Percentiles rank a stretch among this genome's conserved stretches.
Conservation (phyloP, 2,329 filamentous ascomycete species). For the Alternaria sp. region DNA sequence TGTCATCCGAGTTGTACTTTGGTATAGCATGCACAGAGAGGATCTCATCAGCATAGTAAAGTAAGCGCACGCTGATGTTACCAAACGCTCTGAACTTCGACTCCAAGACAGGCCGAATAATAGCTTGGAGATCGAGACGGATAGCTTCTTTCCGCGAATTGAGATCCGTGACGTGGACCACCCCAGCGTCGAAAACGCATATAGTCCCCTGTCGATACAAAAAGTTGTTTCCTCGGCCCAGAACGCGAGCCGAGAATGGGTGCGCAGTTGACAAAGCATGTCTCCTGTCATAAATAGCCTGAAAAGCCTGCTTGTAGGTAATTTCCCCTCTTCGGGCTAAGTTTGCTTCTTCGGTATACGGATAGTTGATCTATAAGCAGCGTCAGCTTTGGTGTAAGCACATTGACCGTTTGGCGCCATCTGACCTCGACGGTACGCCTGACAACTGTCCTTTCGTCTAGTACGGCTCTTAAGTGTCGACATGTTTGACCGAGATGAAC, state of each 20-base stretch:
- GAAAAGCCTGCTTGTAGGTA: slow-evolving; percentile 61
- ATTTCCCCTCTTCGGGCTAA: slow-evolving; percentile 46
- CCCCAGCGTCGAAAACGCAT: slow-evolving; percentile 64
- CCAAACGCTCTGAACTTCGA: slow-evolving; percentile 1
- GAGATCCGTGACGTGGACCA: slow-evolving; percentile 66
- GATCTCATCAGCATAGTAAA: slow-evolving; percentile 45
- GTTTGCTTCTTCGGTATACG: slow-evolving; percentile 54
- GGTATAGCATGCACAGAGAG: slow-evolving; percentile 33
- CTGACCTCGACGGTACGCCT: slow-evolving; percentile 65
- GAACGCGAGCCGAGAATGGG: slow-evolving; percentile 66
- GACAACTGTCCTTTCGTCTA: slow-evolving; percentile 63
- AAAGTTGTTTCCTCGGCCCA: slow-evolving; percentile 67
- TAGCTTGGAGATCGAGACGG: slow-evolving; percentile 27
- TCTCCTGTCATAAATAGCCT: slow-evolving; percentile 66
- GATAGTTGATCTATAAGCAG: slow-evolving; percentile 47
- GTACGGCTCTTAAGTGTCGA: slow-evolving; percentile 57
- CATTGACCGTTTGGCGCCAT: background rate
- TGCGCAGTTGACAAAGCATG: slow-evolving; percentile 65
- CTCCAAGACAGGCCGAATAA: slow-evolving; percentile 17
- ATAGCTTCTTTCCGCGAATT: slow-evolving; percentile 40
- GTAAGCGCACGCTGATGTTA: slow-evolving; percentile 51
- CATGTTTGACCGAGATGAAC: slow-evolving; percentile 63
- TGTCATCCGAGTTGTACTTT: slow-evolving; percentile 14
- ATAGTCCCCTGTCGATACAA: slow-evolving; percentile 68
- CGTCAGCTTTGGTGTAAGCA: slow-evolving; percentile 14